Conservation (phyloP, 768 basidiomycete species). For the Cyathus striatus region DNA sequence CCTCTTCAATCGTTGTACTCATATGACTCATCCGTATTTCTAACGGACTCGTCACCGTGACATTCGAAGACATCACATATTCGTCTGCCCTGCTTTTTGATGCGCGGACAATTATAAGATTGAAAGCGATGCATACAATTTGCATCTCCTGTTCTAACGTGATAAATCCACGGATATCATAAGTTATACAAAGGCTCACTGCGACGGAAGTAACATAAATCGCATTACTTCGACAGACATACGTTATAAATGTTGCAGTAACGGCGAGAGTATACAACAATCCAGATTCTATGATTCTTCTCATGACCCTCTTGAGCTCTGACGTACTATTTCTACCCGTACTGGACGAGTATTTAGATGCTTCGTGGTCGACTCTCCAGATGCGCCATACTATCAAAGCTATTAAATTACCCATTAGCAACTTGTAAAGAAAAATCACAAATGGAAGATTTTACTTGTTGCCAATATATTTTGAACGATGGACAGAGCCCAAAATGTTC, state of each 20-base stretch:
- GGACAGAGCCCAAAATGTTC: constrained; percentile 10
- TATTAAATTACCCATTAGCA: neutral
- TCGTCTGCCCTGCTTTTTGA: neutral
- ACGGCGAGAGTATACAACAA: constrained; percentile 16
- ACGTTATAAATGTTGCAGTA: constrained; percentile 13
- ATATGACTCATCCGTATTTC: too few relatives aligned
- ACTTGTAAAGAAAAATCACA: neutral
- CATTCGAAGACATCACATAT: too few relatives aligned
- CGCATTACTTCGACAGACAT: constrained; percentile 14
- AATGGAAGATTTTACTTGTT: constrained; percentile 6
- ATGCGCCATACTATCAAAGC: constrained; percentile 8
- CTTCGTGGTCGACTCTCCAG: constrained; percentile 4
- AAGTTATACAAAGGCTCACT: constrained; percentile 8
- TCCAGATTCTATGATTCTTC: constrained; percentile 23
- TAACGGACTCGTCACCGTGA: too few relatives aligned
- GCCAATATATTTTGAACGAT: constrained; percentile 9
- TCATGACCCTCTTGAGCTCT: constrained; percentile 11
- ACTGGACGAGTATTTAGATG: neutral
- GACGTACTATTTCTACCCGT: neutral
- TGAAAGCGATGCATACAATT: constrained; percentile 20
- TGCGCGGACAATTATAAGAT: constrained; percentile 21
- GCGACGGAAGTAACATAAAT: constrained; percentile 15
- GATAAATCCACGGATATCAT: neutral
- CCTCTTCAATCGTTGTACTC: too few relatives aligned
- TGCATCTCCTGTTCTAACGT: constrained; percentile 10